Evolutionary conservation across 371 early-diverging fungal genomes (phyloP).

Genomic region (Catenaria anguillulae): DNA sequence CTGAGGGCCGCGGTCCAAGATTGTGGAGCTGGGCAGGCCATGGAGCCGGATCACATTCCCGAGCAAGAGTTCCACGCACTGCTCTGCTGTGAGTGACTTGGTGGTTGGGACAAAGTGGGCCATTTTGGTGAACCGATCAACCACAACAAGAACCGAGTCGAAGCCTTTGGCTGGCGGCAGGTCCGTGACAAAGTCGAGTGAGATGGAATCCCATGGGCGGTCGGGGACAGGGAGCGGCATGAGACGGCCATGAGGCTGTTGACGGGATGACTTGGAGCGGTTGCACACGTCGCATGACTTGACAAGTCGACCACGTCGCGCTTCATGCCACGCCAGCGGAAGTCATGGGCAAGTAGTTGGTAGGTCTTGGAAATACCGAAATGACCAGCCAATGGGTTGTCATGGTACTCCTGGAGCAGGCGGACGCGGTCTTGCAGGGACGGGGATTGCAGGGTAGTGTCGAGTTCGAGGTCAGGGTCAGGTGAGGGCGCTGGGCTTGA

Average conservation of each 20-base stretch:
- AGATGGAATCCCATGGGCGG: conserved; percentile 9
- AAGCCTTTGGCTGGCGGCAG: conserved; percentile 11
- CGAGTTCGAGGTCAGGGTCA: too few species aligned
- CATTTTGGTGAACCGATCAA: neutral
- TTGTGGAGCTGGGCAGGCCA: conserved; percentile 20
- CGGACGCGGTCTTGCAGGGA: too few species aligned
- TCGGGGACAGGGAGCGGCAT: conserved; percentile 11
- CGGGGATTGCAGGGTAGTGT: too few species aligned
- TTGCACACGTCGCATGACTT: conserved; percentile 12
- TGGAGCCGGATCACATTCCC: conserved; percentile 15
- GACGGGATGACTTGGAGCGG: conserved; percentile 11
- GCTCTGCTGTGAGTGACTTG: neutral
- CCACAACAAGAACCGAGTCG: conserved; percentile 13
- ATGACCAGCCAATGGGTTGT: conserved; percentile 12
- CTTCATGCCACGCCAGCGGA: conserved; percentile 14
- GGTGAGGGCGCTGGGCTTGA: too few species aligned
- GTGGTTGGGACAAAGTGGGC: neutral
- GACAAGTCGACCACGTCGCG: conserved; percentile 9
- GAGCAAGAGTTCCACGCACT: conserved; percentile 7
- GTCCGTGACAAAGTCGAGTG: conserved; percentile 19
- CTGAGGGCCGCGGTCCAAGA: conserved; percentile 25
- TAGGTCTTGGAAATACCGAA: conserved; percentile 16
- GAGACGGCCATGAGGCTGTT: conserved; percentile 11
- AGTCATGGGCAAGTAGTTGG: conserved; percentile 13
- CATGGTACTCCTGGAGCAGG: too few species aligned